Evolutionary conservation across 495 filamentous ascomycete species (phyloP), one percentile per base, ranked within the genome.

Genomic region (Rhypophila decipiens): DNA sequence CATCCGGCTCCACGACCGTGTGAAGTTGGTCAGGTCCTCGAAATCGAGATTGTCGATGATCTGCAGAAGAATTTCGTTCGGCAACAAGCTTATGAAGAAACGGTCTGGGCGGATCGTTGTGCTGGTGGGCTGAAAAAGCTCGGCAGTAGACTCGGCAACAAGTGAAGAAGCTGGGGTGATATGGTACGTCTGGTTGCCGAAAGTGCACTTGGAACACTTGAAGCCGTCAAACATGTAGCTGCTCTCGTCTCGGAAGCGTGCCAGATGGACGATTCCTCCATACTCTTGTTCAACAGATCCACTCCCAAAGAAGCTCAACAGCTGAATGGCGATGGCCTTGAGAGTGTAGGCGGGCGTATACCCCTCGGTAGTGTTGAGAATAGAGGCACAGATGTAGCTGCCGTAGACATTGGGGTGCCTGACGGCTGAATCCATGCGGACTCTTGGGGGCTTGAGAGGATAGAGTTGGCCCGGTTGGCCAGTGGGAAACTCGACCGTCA

Each of bases 271-370:
- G 23, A 12, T 44, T 1, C 2, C n/a, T 1, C 47, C 49, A 20
- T 44, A 24, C 3, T 59, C 57, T 42, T 76, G 71, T 44, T 75
- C 73, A 15, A 77, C 29, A 36, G 46, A 60, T 51, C 76, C 70
- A 49, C 76, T 73, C 51, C 73, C 67, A 66, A 83, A 73, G 69
- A 84, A 77, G 66, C 75, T 82, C 56, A 84, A 69, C 33, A 78
- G 56, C 57, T 81, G 73, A 46, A 78, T 70, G 37, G 61, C 60
- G 48, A 75, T 72, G 20, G 68, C 65, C 52, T 71, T 73, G 23
- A 76, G 64, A 2, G 74, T 76, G 42, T 76, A 77, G 20, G 75
- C 74, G 3, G 67, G 68, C 1, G 73, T 76, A 39, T 73, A 69
- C 2, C 65, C 71, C 27, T 71, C 61, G 2, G 15, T 42, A 0